A percentile compares a stretch with the other conserved stretches of the same genome.
These are phyloP conservation scores for Gamarada debralockiae DNA, from an alignment of 495 filamentous ascomycete species.

Conservation along the genomic window DNA sequence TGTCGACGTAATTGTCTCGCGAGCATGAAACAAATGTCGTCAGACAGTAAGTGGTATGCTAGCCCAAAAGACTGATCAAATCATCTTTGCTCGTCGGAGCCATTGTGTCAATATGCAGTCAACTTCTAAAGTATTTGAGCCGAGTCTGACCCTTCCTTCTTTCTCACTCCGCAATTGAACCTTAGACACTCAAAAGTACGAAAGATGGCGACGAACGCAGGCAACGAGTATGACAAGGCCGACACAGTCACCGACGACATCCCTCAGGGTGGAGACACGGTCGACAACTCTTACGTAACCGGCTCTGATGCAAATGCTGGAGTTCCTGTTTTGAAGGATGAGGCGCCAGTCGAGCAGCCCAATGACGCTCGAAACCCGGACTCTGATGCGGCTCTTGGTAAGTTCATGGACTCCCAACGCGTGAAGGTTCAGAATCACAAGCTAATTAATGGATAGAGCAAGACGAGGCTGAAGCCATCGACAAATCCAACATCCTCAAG, in stretches of 20 bases:
- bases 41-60: not conserved
- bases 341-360: conserved; percentile 43
- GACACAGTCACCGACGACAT: conserved; percentile 22
- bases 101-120: too few relatives aligned
- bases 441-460: conserved; percentile 28
- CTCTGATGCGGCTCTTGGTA: conserved; percentile 46
- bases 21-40: not conserved
- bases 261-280: conserved; percentile 23
- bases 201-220: not conserved
- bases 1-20: not conserved
- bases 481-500: conserved; percentile 45
- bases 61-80: not conserved
- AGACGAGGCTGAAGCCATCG: conserved; percentile 52
- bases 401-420: conserved; percentile 9
- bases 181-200: not conserved
- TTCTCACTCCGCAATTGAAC: not conserved
- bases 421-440: not conserved
- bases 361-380: conserved; percentile 39
- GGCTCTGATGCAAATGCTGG: conserved; percentile 34
- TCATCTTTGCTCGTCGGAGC: not conserved
- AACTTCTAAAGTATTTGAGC: not conserved
- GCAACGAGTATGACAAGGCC: not conserved
- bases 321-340: conserved; percentile 53
- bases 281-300: conserved; percentile 30
- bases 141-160: not conserved